A percentile compares a stretch with the other conserved stretches of the same genome.
phyloP scores from a whole-genome alignment of 495 filamentous ascomycete genomes.

The Tuber umbilicatum region DNA sequence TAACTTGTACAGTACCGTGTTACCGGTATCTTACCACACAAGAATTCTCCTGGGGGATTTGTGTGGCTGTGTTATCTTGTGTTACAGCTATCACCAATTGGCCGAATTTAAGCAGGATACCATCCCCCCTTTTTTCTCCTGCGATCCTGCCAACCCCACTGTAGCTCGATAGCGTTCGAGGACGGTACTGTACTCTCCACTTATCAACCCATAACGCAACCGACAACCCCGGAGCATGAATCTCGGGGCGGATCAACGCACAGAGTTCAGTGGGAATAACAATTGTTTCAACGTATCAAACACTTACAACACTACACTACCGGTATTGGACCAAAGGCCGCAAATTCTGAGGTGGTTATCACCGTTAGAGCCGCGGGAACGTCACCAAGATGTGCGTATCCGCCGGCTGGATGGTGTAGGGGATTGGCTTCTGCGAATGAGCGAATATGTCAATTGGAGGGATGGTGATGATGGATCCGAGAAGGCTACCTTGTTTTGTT shows the following conservation, averaged over 20 bases:
- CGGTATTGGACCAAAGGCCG: not conserved
- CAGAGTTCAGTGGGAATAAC: not conserved
- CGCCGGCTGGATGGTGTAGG: not conserved
- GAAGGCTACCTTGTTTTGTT: not conserved
- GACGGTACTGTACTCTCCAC: not conserved
- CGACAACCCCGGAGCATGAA: not conserved
- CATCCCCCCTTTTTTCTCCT: not conserved
- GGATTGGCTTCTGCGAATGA: not conserved
- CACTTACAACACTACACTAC: not conserved
- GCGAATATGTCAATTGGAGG: not conserved
- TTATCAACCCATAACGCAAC: not conserved
- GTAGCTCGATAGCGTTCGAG: too few relatives aligned
- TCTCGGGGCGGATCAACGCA: not conserved
- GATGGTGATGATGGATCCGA: not conserved
- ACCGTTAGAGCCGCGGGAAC: not conserved
- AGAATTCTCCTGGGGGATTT: not conserved
- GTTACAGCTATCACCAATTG: not conserved
- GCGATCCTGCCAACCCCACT: not conserved
- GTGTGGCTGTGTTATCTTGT: not conserved
- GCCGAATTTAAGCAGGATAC: not conserved
- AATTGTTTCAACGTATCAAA: conserved; percentile 1
- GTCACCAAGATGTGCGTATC: not conserved
- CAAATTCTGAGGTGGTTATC: not conserved
- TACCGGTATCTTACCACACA: not conserved
- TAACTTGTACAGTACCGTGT: not conserved